A percentile compares a stretch with the other conserved stretches of the same genome.
phyloP scores from a whole-genome alignment of 2,329 filamentous ascomycete species.

The Pseudogymnoascus sp. region DNA sequence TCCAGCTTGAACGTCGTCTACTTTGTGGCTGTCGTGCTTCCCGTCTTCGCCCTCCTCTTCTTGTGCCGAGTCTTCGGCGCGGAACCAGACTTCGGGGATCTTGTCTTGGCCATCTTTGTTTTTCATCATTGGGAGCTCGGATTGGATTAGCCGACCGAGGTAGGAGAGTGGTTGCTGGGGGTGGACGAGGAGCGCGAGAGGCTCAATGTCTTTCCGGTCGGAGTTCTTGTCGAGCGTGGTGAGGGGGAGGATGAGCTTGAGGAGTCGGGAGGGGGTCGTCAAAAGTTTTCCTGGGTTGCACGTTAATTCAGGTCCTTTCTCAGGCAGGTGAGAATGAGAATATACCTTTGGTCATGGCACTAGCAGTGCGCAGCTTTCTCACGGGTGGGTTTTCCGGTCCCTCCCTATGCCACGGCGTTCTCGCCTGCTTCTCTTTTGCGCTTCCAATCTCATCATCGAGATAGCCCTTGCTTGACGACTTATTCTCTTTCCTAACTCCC shows the following conservation, averaged over 20 bases:
- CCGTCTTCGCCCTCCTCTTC: conserved; percentile 27
- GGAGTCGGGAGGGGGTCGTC: conserved; percentile 69
- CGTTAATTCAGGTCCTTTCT: neutral
- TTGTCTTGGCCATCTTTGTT: conserved; percentile 57
- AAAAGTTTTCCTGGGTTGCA: conserved; percentile 57
- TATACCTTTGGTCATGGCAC: conserved; percentile 57
- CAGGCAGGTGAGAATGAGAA: neutral
- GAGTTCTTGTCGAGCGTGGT: conserved; percentile 51
- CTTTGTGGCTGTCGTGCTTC: conserved; percentile 40
- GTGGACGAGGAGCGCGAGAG: conserved; percentile 76
- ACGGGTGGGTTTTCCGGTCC: conserved; percentile 53
- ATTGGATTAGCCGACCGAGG: conserved; percentile 79
- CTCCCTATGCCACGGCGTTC: conserved; percentile 59
- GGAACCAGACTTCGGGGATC: conserved; percentile 68
- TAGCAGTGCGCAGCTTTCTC: conserved; percentile 35
- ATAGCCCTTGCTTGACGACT: conserved; percentile 27
- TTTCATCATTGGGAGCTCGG: conserved; percentile 63
- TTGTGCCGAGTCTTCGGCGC: conserved; percentile 66
- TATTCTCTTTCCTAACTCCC: neutral
- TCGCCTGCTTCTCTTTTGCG: conserved; percentile 48
- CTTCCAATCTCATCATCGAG: conserved; percentile 30
- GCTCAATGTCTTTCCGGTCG: conserved; percentile 66
- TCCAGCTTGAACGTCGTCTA: conserved; percentile 28
- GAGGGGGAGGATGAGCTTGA: conserved; percentile 74
- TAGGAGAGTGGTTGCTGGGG: conserved; percentile 89